phyloP scores from a whole-genome alignment of 495 filamentous ascomycete species.

The Gamarada debralockiae region DNA sequence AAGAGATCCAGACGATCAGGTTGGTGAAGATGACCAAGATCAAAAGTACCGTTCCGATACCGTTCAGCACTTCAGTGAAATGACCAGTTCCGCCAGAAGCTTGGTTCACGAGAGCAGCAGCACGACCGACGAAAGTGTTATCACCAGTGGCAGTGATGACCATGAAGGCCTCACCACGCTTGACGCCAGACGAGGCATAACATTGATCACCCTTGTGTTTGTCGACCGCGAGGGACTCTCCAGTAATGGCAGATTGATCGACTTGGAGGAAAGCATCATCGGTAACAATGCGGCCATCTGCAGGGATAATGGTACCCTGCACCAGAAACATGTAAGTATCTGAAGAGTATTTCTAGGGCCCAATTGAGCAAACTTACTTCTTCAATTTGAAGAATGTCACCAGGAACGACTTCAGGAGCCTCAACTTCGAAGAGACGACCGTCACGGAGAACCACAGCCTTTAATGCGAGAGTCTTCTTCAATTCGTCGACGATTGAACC shows the following conservation, averaged over 20 bases:
- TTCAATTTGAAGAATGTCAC: constrained; percentile 85
- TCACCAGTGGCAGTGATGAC: constrained; percentile 81
- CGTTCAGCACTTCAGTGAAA: constrained; percentile 85
- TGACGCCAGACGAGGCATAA: constrained; percentile 83
- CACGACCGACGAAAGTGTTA: constrained; percentile 83
- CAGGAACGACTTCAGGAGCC: constrained; percentile 77
- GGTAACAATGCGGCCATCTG: constrained; percentile 80
- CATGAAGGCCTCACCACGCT: constrained; percentile 82
- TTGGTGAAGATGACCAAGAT: constrained; percentile 77
- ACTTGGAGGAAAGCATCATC: constrained; percentile 80
- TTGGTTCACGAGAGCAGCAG: constrained; percentile 77
- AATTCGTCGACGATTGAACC: constrained; percentile 89
- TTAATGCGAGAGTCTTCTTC: constrained; percentile 85
- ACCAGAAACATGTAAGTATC: constrained; percentile 2
- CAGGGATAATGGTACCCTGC: constrained; percentile 80
- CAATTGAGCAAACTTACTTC: constrained; percentile 45
- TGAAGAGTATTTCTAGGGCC: not conserved
- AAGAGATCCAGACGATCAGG: constrained; percentile 78
- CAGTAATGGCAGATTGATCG: constrained; percentile 89
- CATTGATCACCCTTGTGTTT: constrained; percentile 75
- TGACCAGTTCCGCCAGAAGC: constrained; percentile 71
- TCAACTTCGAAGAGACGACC: constrained; percentile 67
- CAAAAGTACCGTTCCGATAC: constrained; percentile 79
- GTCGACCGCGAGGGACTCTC: constrained; percentile 88
- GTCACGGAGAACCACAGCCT: constrained; percentile 79